phyloP scores from a whole-genome alignment of 1,284 basidiomycete genomes.

The Vanrija pseudolonga region DNA sequence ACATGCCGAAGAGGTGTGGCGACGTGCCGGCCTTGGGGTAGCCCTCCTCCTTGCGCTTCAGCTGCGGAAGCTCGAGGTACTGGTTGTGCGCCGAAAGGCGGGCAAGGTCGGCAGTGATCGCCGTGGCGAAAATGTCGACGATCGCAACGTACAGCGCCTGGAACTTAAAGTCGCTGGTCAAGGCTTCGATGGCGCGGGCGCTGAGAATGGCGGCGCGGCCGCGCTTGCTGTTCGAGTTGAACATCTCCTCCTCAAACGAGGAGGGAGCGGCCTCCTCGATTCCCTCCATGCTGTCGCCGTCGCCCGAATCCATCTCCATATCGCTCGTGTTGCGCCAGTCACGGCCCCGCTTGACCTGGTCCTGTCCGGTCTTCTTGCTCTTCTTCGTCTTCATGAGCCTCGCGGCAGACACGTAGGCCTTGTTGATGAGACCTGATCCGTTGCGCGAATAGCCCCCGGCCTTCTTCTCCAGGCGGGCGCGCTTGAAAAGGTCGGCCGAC shows the following conservation, averaged over 20 bases:
- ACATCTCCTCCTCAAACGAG: neutral
- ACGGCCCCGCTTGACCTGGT: no score
- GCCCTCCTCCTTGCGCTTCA: constrained; percentile 23
- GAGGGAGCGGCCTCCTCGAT: neutral
- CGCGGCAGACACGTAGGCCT: neutral
- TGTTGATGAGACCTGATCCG: no score
- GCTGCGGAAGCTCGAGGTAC: constrained; percentile 24
- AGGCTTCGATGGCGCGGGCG: constrained; percentile 49
- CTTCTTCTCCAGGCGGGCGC: constrained; percentile 5
- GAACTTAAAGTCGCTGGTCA: constrained; percentile 53
- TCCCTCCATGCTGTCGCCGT: neutral
- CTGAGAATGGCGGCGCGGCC: constrained; percentile 36
- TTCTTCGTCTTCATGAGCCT: no score
- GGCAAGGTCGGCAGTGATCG: constrained; percentile 54
- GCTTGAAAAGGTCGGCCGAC: constrained; percentile 13
- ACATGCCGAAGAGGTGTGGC: constrained; percentile 52
- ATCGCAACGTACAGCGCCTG: constrained; percentile 62
- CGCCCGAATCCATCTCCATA: neutral
- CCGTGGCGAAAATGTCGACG: constrained; percentile 59
- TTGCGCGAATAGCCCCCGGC: neutral
- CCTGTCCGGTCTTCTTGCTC: no score
- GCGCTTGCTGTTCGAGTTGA: constrained; percentile 8
- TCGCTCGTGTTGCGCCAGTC: no score
- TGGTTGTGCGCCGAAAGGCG: constrained; percentile 37
- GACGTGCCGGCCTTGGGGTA: constrained; percentile 16